phyloP scores from a whole-genome alignment of 495 filamentous ascomycete genomes.

The Aspergillus diversus region DNA sequence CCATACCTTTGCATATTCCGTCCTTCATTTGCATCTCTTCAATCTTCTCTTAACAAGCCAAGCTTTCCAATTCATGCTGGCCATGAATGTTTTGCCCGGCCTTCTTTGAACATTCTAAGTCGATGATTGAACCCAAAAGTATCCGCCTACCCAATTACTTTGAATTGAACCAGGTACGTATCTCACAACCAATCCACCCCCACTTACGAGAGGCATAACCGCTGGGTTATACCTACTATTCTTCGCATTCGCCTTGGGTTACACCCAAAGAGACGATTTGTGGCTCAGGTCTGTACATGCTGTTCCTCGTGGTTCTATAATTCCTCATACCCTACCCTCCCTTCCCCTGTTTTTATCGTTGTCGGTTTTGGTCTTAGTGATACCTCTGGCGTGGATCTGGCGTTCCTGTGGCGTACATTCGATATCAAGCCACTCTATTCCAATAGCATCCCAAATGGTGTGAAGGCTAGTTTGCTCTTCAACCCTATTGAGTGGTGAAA shows the following conservation, averaged over 20 bases:
- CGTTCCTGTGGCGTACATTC: slow-evolving; percentile 18
- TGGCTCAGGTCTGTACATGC: slow-evolving; percentile 29
- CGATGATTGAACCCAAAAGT: slow-evolving; percentile 5
- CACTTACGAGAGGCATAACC: slow-evolving; percentile 9
- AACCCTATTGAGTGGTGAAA: neutral
- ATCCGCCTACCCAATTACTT: neutral
- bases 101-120: neutral
- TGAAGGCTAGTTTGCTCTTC: neutral
- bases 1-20: neutral
- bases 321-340: neutral
- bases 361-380: slow-evolving; percentile 13
- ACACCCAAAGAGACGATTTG: slow-evolving; percentile 6
- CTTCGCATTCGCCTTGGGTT: slow-evolving; percentile 5
- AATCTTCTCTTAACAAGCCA: slow-evolving; percentile 11
- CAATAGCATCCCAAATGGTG: neutral
- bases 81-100: neutral
- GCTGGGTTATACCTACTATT: slow-evolving; percentile 7
- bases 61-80: slow-evolving; percentile 15
- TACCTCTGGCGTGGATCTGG: slow-evolving; percentile 21
- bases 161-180: slow-evolving; percentile 26
- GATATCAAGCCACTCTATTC: neutral
- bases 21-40: neutral
- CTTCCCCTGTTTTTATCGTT: neutral
- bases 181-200: slow-evolving; percentile 7
- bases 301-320: slow-evolving; percentile 5